Conservation (phyloP, 2,329 filamentous ascomycete species). For the Nothophoma quercina region DNA sequence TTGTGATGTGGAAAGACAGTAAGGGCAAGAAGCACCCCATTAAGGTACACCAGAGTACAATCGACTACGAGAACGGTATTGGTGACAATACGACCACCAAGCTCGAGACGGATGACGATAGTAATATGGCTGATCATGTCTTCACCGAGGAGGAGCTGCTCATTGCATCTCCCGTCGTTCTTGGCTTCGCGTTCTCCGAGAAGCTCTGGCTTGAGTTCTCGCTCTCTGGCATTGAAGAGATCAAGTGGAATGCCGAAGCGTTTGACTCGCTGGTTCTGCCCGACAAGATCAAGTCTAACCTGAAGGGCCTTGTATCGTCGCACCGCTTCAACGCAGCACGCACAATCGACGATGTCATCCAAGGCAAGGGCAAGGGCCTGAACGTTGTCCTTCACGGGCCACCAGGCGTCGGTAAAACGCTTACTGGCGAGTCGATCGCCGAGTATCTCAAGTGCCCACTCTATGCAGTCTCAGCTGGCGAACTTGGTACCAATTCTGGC, state of each 20-base stretch:
- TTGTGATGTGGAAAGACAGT: slow-evolving; percentile 57
- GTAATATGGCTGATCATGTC: slow-evolving; percentile 50
- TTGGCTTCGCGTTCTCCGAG: slow-evolving; percentile 87
- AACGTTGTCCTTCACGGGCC: slow-evolving; percentile 79
- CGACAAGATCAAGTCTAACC: slow-evolving; percentile 66
- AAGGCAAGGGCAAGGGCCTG: slow-evolving; percentile 84
- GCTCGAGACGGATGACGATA: slow-evolving; percentile 55
- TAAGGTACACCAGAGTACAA: slow-evolving; percentile 55
- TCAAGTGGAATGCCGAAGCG: slow-evolving; percentile 83
- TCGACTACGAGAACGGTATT: slow-evolving; percentile 56
- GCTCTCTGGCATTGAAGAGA: slow-evolving; percentile 79
- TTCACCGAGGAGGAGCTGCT: slow-evolving; percentile 86
- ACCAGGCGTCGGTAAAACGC: slow-evolving; percentile 86
- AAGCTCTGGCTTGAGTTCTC: slow-evolving; percentile 91
- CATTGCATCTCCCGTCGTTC: slow-evolving; percentile 81
- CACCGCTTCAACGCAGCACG: slow-evolving; percentile 83
- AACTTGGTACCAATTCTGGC: slow-evolving; percentile 77
- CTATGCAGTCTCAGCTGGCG: slow-evolving; percentile 83
- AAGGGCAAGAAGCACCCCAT: slow-evolving; percentile 60
- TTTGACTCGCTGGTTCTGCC: slow-evolving; percentile 82
- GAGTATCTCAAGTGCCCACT: slow-evolving; percentile 82
- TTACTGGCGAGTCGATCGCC: slow-evolving; percentile 86
- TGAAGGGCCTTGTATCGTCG: slow-evolving; percentile 82
- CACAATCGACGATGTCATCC: slow-evolving; percentile 76
- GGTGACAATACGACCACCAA: slow-evolving; percentile 56